Conservation (phyloP, 2,329 filamentous ascomycete genomes). For the Penicillium sp. region DNA sequence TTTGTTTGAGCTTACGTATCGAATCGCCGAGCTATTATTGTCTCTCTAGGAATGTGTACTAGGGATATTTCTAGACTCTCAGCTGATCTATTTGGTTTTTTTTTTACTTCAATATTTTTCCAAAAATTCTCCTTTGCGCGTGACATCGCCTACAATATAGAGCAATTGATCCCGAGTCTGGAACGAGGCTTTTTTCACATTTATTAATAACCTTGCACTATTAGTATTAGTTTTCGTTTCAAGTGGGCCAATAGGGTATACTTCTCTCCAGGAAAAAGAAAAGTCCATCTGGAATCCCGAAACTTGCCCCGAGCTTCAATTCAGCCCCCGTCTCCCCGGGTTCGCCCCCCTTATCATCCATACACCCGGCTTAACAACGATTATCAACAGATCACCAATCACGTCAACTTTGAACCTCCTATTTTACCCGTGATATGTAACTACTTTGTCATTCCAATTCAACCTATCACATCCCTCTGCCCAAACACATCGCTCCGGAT, state of each 20-base stretch:
- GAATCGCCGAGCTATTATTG: not conserved
- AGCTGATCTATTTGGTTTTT: not conserved
- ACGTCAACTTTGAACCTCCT: conserved; percentile 18
- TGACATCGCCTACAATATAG: not conserved
- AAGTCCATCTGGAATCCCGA: not conserved
- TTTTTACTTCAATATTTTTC: not conserved
- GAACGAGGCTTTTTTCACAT: not conserved
- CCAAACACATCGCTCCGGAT: conserved; percentile 12
- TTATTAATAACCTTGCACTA: not conserved
- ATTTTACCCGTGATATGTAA: conserved; percentile 26
- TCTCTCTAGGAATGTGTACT: not conserved
- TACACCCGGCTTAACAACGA: conserved; percentile 22
- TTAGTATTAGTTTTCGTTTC: not conserved
- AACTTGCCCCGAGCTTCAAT: not conserved
- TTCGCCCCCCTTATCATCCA: conserved; percentile 6
- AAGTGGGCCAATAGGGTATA: not conserved
- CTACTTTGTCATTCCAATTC: conserved; percentile 4
- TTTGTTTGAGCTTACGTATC: conserved; percentile 14
- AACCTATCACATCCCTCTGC: conserved; percentile 16
- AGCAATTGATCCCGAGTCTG: not conserved
- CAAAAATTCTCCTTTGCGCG: not conserved
- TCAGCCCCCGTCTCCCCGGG: conserved; percentile 1
- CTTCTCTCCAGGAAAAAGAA: not conserved
- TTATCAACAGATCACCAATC: conserved; percentile 17
- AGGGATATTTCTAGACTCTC: not conserved